Percentiles rank a stretch among this genome's conserved stretches.
These are phyloP conservation scores for Arthrobotrys pseudoclavata DNA, from an alignment of 2,329 filamentous ascomycete species.

Conservation along the genomic window DNA sequence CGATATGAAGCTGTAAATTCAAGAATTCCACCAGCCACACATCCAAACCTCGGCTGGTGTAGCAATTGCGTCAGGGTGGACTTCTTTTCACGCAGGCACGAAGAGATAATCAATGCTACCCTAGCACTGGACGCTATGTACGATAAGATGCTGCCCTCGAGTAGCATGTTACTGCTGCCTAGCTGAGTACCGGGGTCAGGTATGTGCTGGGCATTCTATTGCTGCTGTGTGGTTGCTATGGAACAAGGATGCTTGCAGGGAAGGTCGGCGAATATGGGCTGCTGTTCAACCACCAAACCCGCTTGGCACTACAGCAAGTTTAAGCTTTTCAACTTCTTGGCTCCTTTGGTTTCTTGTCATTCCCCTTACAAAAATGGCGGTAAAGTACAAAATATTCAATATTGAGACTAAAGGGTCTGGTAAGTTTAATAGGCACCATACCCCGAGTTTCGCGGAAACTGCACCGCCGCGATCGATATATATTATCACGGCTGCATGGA, in stretches of 20 bases:
- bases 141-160: slow-evolving; percentile 55
- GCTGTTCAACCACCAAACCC: slow-evolving; percentile 32
- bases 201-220: slow-evolving; percentile 56
- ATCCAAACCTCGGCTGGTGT: slow-evolving; percentile 52
- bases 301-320: slow-evolving; percentile 50
- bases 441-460: slow-evolving; percentile 16
- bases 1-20: background rate
- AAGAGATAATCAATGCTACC: slow-evolving; percentile 58
- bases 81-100: slow-evolving; percentile 37
- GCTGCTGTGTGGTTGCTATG: slow-evolving; percentile 57
- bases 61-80: slow-evolving; percentile 57
- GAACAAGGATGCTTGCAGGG: slow-evolving; percentile 59
- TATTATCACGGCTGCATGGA: slow-evolving; percentile 15
- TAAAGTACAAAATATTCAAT: slow-evolving; percentile 1
- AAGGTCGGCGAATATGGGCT: slow-evolving; percentile 57
- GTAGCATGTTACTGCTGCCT: slow-evolving; percentile 59
- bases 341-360: slow-evolving; percentile 11
- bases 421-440: slow-evolving; percentile 30
- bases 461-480: slow-evolving; percentile 1
- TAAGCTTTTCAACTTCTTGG: slow-evolving; percentile 52
- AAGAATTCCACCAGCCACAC: slow-evolving; percentile 44
- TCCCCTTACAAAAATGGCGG: slow-evolving; percentile 6
- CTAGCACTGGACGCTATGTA: slow-evolving; percentile 48
- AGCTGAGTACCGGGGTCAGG: slow-evolving; percentile 59
- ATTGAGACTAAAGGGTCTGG: background rate